Conservation (phyloP, 2,329 filamentous ascomycete species). For the Cryphonectria carpinicola region DNA sequence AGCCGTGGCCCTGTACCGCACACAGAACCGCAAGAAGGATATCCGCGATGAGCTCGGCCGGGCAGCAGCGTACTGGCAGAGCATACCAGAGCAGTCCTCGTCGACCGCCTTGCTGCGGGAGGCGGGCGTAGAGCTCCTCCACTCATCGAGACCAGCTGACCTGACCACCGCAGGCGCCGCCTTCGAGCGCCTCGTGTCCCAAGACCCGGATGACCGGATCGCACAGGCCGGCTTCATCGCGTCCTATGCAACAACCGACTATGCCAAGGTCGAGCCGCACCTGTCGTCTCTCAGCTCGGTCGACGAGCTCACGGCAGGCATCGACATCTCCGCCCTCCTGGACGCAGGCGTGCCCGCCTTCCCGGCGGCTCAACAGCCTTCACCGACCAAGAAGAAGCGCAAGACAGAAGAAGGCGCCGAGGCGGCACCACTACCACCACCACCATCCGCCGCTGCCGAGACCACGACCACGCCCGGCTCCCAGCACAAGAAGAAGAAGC, state of each 20-base stretch:
- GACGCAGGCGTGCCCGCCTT: constrained; percentile 64
- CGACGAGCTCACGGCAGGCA: constrained; percentile 60
- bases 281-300: constrained; percentile 64
- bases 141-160: constrained; percentile 72
- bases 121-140: constrained; percentile 80
- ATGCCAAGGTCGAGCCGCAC: constrained; percentile 58
- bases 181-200: constrained; percentile 71
- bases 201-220: constrained; percentile 68
- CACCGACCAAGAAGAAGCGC: constrained; percentile 53
- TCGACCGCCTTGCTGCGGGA: constrained; percentile 68
- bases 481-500: constrained; percentile 45
- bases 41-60: constrained; percentile 75
- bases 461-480: constrained; percentile 32
- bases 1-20: constrained; percentile 76
- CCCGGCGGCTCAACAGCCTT: constrained; percentile 44
- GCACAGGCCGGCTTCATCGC: constrained; percentile 86
- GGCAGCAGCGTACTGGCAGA: constrained; percentile 80
- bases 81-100: constrained; percentile 21
- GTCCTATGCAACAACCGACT: constrained; percentile 68
- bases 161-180: constrained; percentile 73
- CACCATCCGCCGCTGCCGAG: background rate
- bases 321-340: constrained; percentile 67
- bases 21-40: constrained; percentile 72
- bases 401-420: constrained; percentile 38
- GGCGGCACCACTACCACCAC: constrained; percentile 24